A percentile compares a stretch with the other conserved stretches of the same genome.
phyloP scores from a whole-genome alignment of 768 basidiomycete species.

The Cystobasidium tubakii region DNA sequence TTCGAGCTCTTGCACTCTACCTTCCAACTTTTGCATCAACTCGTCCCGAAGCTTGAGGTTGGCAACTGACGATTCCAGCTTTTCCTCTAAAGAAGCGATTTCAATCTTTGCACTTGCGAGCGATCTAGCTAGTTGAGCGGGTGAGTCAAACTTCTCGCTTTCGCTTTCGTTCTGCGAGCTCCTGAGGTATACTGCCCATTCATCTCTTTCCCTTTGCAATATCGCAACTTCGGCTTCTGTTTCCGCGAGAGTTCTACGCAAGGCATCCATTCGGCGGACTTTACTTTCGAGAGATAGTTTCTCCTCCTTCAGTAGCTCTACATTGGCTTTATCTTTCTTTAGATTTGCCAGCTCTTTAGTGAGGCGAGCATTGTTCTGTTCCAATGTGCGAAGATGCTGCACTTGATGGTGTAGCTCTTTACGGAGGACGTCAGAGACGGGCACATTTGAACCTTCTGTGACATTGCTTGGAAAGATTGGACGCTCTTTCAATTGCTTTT shows the following conservation, averaged over 20 bases:
- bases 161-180: neutral
- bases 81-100: slow-evolving; percentile 42
- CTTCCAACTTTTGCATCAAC: slow-evolving; percentile 42
- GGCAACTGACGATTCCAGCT: slow-evolving; percentile 38
- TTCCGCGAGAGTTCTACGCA: slow-evolving; percentile 34
- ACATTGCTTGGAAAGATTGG: neutral
- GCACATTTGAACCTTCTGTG: neutral
- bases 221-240: slow-evolving; percentile 37
- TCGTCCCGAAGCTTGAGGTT: slow-evolving; percentile 40
- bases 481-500: neutral
- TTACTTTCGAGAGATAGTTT: slow-evolving; percentile 44
- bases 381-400: slow-evolving; percentile 41
- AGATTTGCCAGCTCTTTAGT: slow-evolving; percentile 41
- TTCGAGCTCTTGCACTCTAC: slow-evolving; percentile 30
- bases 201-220: slow-evolving; percentile 41
- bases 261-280: slow-evolving; percentile 36
- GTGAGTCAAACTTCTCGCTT: slow-evolving; percentile 17
- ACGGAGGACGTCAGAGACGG: slow-evolving; percentile 23
- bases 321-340: slow-evolving; percentile 42
- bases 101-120: slow-evolving; percentile 43
- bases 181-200: slow-evolving; percentile 38
- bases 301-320: slow-evolving; percentile 44
- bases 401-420: slow-evolving; percentile 42
- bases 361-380: slow-evolving; percentile 43
- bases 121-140: slow-evolving; percentile 40